phyloP scores from a whole-genome alignment of 352 stramenopile genomes.

The Pythium apleroticum region DNA sequence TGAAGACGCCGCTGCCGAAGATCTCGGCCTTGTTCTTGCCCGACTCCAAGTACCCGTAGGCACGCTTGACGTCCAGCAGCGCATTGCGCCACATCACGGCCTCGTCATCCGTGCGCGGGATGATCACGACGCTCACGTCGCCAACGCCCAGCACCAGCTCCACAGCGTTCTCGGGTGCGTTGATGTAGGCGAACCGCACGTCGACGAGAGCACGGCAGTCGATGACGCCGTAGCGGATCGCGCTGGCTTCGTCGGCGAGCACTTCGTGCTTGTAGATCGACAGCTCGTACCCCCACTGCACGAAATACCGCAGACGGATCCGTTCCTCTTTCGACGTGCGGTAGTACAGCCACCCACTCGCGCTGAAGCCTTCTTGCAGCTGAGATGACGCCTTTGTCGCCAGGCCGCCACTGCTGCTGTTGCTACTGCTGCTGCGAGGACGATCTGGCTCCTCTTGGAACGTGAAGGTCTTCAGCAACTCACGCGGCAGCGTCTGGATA shows the following conservation, averaged over 20 bases:
- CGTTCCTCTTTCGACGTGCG: slow-evolving; percentile 81
- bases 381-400: slow-evolving; percentile 5
- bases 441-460: slow-evolving; percentile 39
- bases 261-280: slow-evolving; percentile 91
- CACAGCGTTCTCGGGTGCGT: slow-evolving; percentile 84
- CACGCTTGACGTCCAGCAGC: slow-evolving; percentile 79
- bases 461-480: slow-evolving; percentile 79
- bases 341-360: slow-evolving; percentile 85
- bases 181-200: slow-evolving; percentile 82
- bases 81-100: slow-evolving; percentile 85
- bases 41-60: slow-evolving; percentile 72
- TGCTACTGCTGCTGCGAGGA: slow-evolving; percentile 24
- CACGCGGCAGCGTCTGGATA: slow-evolving; percentile 82
- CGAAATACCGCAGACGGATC: slow-evolving; percentile 82
- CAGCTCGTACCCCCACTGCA: slow-evolving; percentile 86
- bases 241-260: slow-evolving; percentile 64
- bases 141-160: slow-evolving; percentile 69
- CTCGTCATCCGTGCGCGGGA: slow-evolving; percentile 79
- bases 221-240: slow-evolving; percentile 87
- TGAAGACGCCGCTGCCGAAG: slow-evolving; percentile 75
- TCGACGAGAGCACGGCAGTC: slow-evolving; percentile 82
- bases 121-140: slow-evolving; percentile 74
- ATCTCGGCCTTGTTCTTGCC: slow-evolving; percentile 76
- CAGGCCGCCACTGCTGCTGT: slow-evolving; percentile 11
- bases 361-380: slow-evolving; percentile 51